Conservation (phyloP, 2,329 filamentous ascomycete genomes). For the Pyricularia sp. region DNA sequence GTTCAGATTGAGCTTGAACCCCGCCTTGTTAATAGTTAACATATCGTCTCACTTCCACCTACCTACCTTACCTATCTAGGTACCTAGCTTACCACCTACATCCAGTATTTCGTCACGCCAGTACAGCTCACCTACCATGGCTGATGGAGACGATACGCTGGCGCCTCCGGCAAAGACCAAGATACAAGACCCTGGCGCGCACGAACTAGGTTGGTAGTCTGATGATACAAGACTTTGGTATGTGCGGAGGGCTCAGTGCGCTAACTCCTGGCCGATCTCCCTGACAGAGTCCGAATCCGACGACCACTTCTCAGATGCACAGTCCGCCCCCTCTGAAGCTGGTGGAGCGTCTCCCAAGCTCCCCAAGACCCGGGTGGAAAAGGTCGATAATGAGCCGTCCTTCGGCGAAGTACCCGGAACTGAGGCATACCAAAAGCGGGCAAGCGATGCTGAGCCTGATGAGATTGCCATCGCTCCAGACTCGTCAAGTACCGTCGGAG, state of each 20-base stretch:
- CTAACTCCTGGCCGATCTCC: neutral
- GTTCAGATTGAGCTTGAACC: neutral
- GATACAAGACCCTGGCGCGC: conserved; percentile 47
- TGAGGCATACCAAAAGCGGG: conserved; percentile 44
- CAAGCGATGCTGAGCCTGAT: conserved; percentile 49
- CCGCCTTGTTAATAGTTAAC: neutral
- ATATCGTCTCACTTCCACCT: neutral
- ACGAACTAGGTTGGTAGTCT: conserved; percentile 41
- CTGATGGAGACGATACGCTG: conserved; percentile 26
- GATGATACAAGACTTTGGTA: conserved; percentile 6
- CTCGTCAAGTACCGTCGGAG: conserved; percentile 10
- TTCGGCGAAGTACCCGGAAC: conserved; percentile 56
- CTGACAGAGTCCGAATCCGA: conserved; percentile 46
- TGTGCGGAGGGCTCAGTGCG: neutral
- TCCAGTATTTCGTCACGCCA: no score
- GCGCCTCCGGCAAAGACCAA: conserved; percentile 29
- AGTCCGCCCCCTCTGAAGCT: conserved; percentile 38
- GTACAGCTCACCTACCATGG: conserved; percentile 13
- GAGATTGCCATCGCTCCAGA: conserved; percentile 43
- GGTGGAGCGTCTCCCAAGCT: conserved; percentile 35
- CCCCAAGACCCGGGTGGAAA: conserved; percentile 50
- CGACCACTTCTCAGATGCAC: conserved; percentile 61
- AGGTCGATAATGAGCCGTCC: conserved; percentile 45
- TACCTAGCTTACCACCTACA: neutral
- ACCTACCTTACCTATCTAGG: neutral